phyloP scores from a whole-genome alignment of 2,329 filamentous ascomycete genomes.

The Coniochaeta sp. region DNA sequence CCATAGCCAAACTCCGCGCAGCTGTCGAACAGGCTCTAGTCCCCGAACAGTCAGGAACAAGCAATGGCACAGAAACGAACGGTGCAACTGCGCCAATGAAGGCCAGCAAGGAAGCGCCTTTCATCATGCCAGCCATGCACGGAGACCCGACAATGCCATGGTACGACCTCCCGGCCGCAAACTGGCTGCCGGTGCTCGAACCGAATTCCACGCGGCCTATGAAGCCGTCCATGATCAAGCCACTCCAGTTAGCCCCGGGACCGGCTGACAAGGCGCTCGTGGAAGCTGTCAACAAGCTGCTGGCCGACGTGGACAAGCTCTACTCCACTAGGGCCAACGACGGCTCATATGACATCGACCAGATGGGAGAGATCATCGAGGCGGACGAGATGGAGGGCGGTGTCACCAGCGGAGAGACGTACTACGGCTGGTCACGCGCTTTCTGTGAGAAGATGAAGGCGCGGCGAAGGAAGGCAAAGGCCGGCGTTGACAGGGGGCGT shows the following conservation, averaged over 20 bases:
- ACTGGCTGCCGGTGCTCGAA: conserved; percentile 70
- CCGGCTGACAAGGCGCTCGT: conserved; percentile 60
- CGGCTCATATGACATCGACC: conserved; percentile 58
- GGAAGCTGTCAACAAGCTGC: conserved; percentile 60
- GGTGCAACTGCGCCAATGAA: conserved; percentile 16
- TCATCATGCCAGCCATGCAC: conserved; percentile 66
- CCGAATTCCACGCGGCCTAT: conserved; percentile 71
- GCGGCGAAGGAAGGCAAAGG: conserved; percentile 28
- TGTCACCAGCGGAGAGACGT: conserved; percentile 60
- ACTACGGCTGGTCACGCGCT: conserved; percentile 78
- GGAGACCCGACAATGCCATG: conserved; percentile 67
- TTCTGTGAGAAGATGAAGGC: conserved; percentile 79
- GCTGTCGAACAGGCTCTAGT: conserved; percentile 38
- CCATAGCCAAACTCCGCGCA: conserved; percentile 51
- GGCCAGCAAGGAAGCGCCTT: conserved; percentile 52
- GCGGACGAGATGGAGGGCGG: conserved; percentile 61
- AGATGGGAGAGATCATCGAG: conserved; percentile 62
- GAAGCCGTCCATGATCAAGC: conserved; percentile 60
- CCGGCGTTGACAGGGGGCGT: conserved; percentile 19
- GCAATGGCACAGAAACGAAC: conserved; percentile 2
- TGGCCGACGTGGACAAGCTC: conserved; percentile 62
- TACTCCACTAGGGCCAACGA: conserved; percentile 46
- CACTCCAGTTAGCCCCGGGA: conserved; percentile 61
- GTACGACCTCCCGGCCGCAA: conserved; percentile 77
- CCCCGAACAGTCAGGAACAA: conserved; percentile 28